These are phyloP conservation scores for Elongisporangium undulatum DNA, from an alignment of 352 stramenopile genomes.

Conservation along the genomic window DNA sequence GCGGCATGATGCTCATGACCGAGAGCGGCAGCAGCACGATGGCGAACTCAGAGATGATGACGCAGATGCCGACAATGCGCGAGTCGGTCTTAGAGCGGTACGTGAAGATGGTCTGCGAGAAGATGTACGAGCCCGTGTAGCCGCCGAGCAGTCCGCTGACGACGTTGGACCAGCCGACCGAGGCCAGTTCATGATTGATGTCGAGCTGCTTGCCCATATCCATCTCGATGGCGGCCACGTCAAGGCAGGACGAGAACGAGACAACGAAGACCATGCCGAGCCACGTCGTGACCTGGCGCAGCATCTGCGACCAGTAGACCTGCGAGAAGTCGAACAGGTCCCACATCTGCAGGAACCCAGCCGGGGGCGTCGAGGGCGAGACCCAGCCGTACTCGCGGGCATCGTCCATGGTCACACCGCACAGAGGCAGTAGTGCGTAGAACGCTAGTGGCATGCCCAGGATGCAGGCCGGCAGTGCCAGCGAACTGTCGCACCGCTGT, in stretches of 20 bases:
- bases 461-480: slow-evolving; percentile 77
- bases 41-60: slow-evolving; percentile 86
- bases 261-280: slow-evolving; percentile 97
- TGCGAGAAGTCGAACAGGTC: slow-evolving; percentile 90
- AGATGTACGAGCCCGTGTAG: slow-evolving; percentile 99
- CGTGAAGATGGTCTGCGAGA: slow-evolving; percentile 98
- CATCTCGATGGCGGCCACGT: slow-evolving; percentile 97
- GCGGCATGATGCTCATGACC: slow-evolving; percentile 94
- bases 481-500: slow-evolving; percentile 74
- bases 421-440: slow-evolving; percentile 82
- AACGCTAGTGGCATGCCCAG: slow-evolving; percentile 89
- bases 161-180: slow-evolving; percentile 96
- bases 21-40: slow-evolving; percentile 90
- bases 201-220: slow-evolving; percentile 93
- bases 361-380: slow-evolving; percentile 52
- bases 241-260: slow-evolving; percentile 95
- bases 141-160: slow-evolving; percentile 93
- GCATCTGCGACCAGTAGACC: slow-evolving; percentile 89
- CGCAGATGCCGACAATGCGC: slow-evolving; percentile 87
- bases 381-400: slow-evolving; percentile 92
- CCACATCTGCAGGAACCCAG: slow-evolving; percentile 69
- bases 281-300: slow-evolving; percentile 88
- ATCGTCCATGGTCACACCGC: slow-evolving; percentile 83
- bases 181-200: slow-evolving; percentile 93
- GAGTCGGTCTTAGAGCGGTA: slow-evolving; percentile 90